Evolutionary conservation across 306 rosid species (phyloP).

Genomic region (Quercus ilex): DNA sequence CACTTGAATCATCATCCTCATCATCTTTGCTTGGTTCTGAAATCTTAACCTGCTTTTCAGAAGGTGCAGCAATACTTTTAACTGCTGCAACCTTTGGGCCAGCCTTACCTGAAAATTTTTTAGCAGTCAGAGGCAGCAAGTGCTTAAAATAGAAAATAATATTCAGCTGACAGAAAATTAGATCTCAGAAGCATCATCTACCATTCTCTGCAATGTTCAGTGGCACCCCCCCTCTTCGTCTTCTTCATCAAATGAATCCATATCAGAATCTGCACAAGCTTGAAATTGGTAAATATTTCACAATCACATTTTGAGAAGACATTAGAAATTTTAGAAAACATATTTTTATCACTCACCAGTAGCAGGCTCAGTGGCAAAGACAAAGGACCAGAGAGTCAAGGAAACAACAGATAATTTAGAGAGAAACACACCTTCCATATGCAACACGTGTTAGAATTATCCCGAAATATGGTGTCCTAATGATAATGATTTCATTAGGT

Average conservation of each 20-base stretch:
- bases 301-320: neutral
- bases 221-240: slow-evolving; percentile 33
- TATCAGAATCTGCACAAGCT: slow-evolving; percentile 29
- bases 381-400: slow-evolving; percentile 40
- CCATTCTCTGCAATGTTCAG: slow-evolving; percentile 48
- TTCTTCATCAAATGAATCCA: slow-evolving; percentile 29
- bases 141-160: neutral
- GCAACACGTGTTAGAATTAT: neutral
- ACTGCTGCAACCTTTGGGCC: slow-evolving; percentile 18
- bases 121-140: neutral
- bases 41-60: too few relatives aligned
- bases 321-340: neutral
- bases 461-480: too few relatives aligned
- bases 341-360: slow-evolving; percentile 36
- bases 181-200: slow-evolving; percentile 1
- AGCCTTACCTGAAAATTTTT: slow-evolving; percentile 41
- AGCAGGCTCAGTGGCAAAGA: slow-evolving; percentile 27
- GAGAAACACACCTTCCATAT: neutral
- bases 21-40: too few relatives aligned
- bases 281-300: neutral
- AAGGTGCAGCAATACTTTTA: slow-evolving; percentile 28
- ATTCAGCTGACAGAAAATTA: neutral
- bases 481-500: too few relatives aligned
- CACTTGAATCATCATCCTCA: too few relatives aligned
- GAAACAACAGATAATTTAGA: neutral